These are phyloP conservation scores for Epichloe hybrida DNA, from an alignment of 2,329 filamentous ascomycete species.

Conservation along the genomic window DNA sequence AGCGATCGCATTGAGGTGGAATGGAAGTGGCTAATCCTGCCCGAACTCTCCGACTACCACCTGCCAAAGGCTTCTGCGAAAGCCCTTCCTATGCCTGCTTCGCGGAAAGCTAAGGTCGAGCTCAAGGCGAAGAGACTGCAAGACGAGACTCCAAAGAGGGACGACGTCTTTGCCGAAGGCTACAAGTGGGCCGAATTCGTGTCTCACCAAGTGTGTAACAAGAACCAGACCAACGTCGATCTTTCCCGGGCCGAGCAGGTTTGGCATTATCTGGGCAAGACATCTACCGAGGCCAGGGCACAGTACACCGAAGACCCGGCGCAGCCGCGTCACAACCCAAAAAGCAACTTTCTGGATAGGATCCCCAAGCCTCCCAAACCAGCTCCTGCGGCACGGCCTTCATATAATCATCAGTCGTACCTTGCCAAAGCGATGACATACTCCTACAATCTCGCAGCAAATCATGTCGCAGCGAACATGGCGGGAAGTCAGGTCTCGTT, in stretches of 20 bases:
- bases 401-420: constrained; percentile 7
- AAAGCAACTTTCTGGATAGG: constrained; percentile 60
- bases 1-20: constrained; percentile 67
- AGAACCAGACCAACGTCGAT: constrained; percentile 55
- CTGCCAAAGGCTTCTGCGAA: constrained; percentile 62
- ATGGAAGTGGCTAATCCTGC: constrained; percentile 71
- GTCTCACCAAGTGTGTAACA: constrained; percentile 42
- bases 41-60: constrained; percentile 55
- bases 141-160: constrained; percentile 49
- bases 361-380: constrained; percentile 40
- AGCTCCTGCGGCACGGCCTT: constrained; percentile 14
- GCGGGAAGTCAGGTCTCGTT: constrained; percentile 10
- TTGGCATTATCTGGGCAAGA: constrained; percentile 78
- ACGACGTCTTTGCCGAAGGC: constrained; percentile 51
- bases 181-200: constrained; percentile 73
- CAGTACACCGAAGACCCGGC: constrained; percentile 74
- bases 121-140: constrained; percentile 52
- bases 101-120: constrained; percentile 48
- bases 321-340: constrained; percentile 47
- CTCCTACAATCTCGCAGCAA: constrained; percentile 4
- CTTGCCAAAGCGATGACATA: constrained; percentile 8
- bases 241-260: constrained; percentile 59
- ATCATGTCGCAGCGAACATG: constrained; percentile 1
- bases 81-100: constrained; percentile 56
- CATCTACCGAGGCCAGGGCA: constrained; percentile 78